phyloP scores from a whole-genome alignment of 2,329 filamentous ascomycete species.

The Xylariaceae sp. region DNA sequence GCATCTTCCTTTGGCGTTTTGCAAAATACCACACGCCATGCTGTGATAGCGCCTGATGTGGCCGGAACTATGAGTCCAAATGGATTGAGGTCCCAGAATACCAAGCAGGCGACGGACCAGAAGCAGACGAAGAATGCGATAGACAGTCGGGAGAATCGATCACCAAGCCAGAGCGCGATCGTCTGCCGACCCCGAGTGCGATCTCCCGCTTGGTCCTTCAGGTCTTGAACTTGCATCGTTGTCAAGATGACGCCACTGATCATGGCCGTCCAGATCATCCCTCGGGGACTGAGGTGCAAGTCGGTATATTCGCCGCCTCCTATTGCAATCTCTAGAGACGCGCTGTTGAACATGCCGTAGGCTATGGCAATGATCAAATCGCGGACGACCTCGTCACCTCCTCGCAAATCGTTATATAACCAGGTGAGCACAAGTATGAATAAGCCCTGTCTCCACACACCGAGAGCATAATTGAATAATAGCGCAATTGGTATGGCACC shows the following conservation, averaged over 20 bases:
- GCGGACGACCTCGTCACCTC: constrained; percentile 23
- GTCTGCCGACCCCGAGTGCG: constrained; percentile 22
- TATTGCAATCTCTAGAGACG: constrained; percentile 21
- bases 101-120: constrained; percentile 16
- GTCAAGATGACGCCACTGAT: constrained; percentile 26
- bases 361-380: constrained; percentile 23
- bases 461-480: constrained; percentile 19
- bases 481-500: constrained; percentile 20
- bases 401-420: constrained; percentile 28
- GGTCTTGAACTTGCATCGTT: constrained; percentile 28
- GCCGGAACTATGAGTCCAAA: constrained; percentile 11
- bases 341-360: constrained; percentile 26
- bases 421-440: constrained; percentile 22
- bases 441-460: constrained; percentile 21
- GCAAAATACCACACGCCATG: constrained; percentile 12
- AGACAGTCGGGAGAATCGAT: constrained; percentile 16
- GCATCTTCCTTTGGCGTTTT: constrained; percentile 16
- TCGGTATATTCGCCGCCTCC: constrained; percentile 17
- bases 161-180: constrained; percentile 23
- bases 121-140: constrained; percentile 20
- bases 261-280: constrained; percentile 21
- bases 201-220: constrained; percentile 27
- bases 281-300: constrained; percentile 14
- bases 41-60: constrained; percentile 10
- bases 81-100: constrained; percentile 17